Conservation (phyloP, 2,329 filamentous ascomycete species). For the Albifimbria verrucaria region DNA sequence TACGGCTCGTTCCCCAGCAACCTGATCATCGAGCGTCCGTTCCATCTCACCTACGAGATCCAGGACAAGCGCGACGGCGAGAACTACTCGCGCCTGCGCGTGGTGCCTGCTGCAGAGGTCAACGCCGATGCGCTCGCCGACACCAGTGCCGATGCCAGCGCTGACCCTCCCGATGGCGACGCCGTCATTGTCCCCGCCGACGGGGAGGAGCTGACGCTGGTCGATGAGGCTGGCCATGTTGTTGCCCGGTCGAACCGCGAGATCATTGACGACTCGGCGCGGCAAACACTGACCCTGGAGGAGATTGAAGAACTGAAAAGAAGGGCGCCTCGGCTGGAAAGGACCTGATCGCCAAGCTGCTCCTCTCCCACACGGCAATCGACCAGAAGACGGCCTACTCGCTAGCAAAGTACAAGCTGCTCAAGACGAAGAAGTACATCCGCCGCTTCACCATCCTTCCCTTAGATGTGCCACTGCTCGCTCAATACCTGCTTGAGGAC, state of each 20-base stretch:
- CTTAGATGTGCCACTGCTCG: conserved; percentile 72
- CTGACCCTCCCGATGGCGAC: conserved; percentile 38
- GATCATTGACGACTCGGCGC: conserved; percentile 56
- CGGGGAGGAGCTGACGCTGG: conserved; percentile 39
- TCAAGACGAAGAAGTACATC: conserved; percentile 93
- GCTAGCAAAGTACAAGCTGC: conserved; percentile 89
- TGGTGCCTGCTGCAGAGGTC: conserved; percentile 77
- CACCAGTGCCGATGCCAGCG: conserved; percentile 32
- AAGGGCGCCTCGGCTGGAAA: conserved; percentile 76
- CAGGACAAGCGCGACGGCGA: conserved; percentile 66
- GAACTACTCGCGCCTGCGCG: conserved; percentile 65
- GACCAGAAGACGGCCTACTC: conserved; percentile 95
- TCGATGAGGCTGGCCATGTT: conserved; percentile 40
- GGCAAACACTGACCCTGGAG: conserved; percentile 74
- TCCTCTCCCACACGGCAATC: conserved; percentile 83
- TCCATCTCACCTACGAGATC: conserved; percentile 87
- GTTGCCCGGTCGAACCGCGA: conserved; percentile 56
- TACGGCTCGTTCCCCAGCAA: conserved; percentile 90
- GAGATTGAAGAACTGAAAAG: conserved; percentile 74
- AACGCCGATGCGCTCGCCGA: conserved; percentile 71
- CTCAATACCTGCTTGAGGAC: conserved; percentile 74
- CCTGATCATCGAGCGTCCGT: conserved; percentile 85
- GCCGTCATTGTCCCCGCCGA: conserved; percentile 33
- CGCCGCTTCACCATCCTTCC: conserved; percentile 82
- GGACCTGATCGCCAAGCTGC: conserved; percentile 88